Conservation (phyloP, 2,329 filamentous ascomycete species). For the Blumeria hordei region DNA sequence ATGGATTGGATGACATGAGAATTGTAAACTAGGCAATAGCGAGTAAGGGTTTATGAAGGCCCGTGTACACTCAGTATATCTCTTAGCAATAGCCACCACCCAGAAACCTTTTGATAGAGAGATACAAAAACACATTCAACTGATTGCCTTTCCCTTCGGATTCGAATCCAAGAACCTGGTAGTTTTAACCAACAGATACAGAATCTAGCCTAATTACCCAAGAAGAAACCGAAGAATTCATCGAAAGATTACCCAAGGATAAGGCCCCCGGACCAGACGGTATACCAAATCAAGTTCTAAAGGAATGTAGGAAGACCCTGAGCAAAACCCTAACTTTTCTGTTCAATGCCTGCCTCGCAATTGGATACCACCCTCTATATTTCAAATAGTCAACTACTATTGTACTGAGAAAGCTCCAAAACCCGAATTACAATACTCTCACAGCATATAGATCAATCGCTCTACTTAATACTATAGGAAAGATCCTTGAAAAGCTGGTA, state of each 20-base stretch:
- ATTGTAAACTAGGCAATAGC: too few species aligned
- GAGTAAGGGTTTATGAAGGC: too few species aligned
- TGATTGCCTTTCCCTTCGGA: too few species aligned
- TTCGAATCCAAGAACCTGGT: too few species aligned
- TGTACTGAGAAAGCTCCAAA: neutral
- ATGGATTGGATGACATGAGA: too few species aligned
- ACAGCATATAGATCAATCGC: neutral
- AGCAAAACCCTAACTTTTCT: neutral
- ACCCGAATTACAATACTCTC: neutral
- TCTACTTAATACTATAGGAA: neutral
- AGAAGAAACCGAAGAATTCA: neutral
- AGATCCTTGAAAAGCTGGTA: neutral
- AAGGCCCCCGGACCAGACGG: neutral
- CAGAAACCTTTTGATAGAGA: too few species aligned
- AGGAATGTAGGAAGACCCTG: neutral
- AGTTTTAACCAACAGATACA: too few species aligned
- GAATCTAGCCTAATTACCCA: neutral
- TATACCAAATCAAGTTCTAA: neutral
- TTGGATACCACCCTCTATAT: neutral
- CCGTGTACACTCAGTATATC: too few species aligned
- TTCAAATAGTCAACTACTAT: neutral
- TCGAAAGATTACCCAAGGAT: neutral
- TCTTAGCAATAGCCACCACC: too few species aligned
- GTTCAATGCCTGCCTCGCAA: neutral
- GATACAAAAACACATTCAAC: too few species aligned